Evolutionary conservation across 2,329 filamentous ascomycete genomes (phyloP).

Genomic region (Nothomitra cinnamomea): DNA sequence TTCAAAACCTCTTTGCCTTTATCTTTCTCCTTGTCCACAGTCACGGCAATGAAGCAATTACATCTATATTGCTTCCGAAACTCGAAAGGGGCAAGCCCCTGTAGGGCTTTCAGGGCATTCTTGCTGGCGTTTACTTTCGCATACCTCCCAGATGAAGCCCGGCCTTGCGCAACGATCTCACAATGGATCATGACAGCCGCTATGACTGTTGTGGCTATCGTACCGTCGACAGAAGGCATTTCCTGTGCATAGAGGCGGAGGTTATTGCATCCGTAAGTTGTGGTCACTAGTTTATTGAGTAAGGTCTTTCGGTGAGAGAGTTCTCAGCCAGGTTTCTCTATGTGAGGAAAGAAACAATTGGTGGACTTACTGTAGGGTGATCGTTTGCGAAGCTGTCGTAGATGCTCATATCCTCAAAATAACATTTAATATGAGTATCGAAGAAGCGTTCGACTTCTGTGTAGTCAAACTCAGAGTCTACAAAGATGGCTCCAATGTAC

Average conservation of each 20-base stretch:
- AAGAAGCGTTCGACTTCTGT: conserved; percentile 61
- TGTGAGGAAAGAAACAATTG: neutral
- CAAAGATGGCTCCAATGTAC: conserved; percentile 77
- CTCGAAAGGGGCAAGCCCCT: neutral
- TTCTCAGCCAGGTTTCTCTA: neutral
- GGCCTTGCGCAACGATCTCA: conserved; percentile 42
- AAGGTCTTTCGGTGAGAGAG: conserved; percentile 32
- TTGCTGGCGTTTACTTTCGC: conserved; percentile 54
- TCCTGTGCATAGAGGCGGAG: conserved; percentile 32
- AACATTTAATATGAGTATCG: conserved; percentile 51
- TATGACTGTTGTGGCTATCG: conserved; percentile 32
- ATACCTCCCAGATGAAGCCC: conserved; percentile 48
- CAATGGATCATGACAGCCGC: conserved; percentile 66
- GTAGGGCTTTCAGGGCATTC: conserved; percentile 30
- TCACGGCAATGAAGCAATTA: neutral
- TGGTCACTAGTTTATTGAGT: conserved; percentile 45
- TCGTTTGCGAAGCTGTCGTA: conserved; percentile 79
- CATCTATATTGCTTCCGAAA: conserved; percentile 4
- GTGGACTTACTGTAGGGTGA: conserved; percentile 46
- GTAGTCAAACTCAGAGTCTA: conserved; percentile 73
- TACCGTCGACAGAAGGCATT: conserved; percentile 25
- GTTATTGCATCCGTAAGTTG: conserved; percentile 46
- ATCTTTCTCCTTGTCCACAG: neutral
- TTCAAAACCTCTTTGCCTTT: neutral
- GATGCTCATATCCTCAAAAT: conserved; percentile 69